Conservation (phyloP, 2,329 filamentous ascomycete species). For the Aspergillaceae sp. region DNA sequence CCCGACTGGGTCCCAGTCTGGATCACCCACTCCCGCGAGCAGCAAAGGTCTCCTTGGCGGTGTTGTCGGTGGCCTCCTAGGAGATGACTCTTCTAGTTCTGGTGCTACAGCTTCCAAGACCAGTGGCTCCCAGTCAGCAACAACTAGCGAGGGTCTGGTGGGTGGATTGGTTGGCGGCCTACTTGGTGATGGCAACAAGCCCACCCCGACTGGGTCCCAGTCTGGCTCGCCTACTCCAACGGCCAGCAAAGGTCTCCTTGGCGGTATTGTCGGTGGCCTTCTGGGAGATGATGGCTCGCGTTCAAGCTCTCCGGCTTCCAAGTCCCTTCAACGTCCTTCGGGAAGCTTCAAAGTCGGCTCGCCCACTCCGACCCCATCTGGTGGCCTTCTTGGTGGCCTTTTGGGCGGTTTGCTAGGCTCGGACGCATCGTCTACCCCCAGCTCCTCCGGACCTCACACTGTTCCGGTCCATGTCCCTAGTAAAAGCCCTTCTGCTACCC, state of each 20-base stretch:
- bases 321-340: no score
- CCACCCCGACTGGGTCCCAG: not conserved
- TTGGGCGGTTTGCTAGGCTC: slow-evolving; percentile 1
- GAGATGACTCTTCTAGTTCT: not conserved
- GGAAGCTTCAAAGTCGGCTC: not conserved
- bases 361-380: slow-evolving; percentile 1
- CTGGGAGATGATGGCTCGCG: not conserved
- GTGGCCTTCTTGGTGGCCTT: slow-evolving; percentile 6
- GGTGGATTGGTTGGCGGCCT: slow-evolving; percentile 2
- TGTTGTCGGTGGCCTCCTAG: not conserved
- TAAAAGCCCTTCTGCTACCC: slow-evolving; percentile 1
- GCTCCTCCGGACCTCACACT: not conserved
- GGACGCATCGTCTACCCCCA: not conserved
- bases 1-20: not conserved
- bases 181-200: not conserved
- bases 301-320: no score
- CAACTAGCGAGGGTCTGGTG: not conserved
- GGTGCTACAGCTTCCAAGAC: no score
- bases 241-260: not conserved
- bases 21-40: not conserved
- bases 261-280: not conserved
- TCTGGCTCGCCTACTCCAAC: not conserved
- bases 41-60: slow-evolving; percentile 1
- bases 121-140: not conserved
- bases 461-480: slow-evolving; percentile 1